Conservation (phyloP, 2,329 filamentous ascomycete genomes). For the Pestalotiopsis sp. region DNA sequence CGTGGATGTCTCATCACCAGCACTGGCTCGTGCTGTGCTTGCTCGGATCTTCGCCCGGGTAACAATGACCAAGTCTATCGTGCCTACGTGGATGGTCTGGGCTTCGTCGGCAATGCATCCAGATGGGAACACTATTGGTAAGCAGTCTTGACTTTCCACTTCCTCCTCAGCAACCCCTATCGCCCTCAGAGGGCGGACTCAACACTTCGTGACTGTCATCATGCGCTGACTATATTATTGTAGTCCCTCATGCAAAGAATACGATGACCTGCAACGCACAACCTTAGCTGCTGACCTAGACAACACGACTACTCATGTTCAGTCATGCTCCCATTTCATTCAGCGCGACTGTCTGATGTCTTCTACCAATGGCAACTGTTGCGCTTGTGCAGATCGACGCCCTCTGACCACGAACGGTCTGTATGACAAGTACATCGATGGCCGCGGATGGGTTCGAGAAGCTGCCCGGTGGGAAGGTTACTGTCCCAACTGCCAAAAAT, state of each 20-base stretch:
- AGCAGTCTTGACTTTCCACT: background rate
- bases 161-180: background rate
- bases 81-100: conserved; percentile 19
- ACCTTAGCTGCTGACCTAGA: too few species aligned
- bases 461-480: conserved; percentile 3
- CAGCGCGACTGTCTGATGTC: background rate
- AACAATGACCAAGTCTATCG: conserved; percentile 14
- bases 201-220: background rate
- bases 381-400: conserved; percentile 5
- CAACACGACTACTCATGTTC: too few species aligned
- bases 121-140: conserved; percentile 22
- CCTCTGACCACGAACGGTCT: background rate
- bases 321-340: background rate
- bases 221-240: background rate
- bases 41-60: conserved; percentile 17
- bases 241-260: background rate
- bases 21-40: conserved; percentile 17
- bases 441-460: background rate
- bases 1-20: background rate
- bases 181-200: background rate
- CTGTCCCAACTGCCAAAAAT: background rate
- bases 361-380: conserved; percentile 3
- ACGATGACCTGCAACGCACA: background rate
- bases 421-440: conserved; percentile 4
- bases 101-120: conserved; percentile 15